Evolutionary conservation across 768 basidiomycete species (phyloP).

Genomic region (Paxillus rubicundulus): DNA sequence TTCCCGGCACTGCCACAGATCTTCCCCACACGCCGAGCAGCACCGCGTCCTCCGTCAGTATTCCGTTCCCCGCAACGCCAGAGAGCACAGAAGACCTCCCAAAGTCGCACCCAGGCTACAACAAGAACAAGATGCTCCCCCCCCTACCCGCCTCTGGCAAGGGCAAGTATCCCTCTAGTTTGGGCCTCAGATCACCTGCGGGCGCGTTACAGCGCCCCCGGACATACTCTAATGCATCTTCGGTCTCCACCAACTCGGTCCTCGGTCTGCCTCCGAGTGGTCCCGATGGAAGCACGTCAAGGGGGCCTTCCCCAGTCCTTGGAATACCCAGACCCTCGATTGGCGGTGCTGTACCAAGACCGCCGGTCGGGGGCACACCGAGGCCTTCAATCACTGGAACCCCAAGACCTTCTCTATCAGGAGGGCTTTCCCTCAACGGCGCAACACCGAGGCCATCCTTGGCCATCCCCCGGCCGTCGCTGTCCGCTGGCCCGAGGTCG

Average conservation of each 20-base stretch:
- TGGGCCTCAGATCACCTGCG: slow-evolving; percentile 11
- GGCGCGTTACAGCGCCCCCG: slow-evolving; percentile 23
- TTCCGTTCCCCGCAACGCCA: slow-evolving; percentile 30
- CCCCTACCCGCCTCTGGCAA: slow-evolving; percentile 24
- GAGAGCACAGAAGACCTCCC: slow-evolving; percentile 21
- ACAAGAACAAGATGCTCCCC: slow-evolving; percentile 32
- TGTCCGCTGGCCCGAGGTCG: slow-evolving; percentile 11
- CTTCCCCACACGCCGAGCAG: slow-evolving; percentile 30
- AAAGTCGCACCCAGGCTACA: slow-evolving; percentile 4
- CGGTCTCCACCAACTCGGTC: slow-evolving; percentile 20
- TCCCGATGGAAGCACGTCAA: slow-evolving; percentile 6
- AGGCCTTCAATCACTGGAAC: slow-evolving; percentile 8
- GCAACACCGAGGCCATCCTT: slow-evolving; percentile 23
- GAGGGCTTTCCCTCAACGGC: slow-evolving; percentile 14
- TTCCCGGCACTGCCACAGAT: slow-evolving; percentile 13
- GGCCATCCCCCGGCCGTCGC: slow-evolving; percentile 25
- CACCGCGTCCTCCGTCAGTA: slow-evolving; percentile 28
- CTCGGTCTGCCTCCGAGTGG: slow-evolving; percentile 1
- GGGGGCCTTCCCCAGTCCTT: slow-evolving; percentile 9
- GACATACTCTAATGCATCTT: slow-evolving; percentile 36
- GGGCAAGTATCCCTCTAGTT: slow-evolving; percentile 21
- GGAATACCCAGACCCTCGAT: slow-evolving; percentile 12
- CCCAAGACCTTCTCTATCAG: slow-evolving; percentile 10
- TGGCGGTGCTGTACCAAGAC: background rate
- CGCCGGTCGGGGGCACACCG: slow-evolving; percentile 4